Base-by-base conservation (phyloP, 805 yeast genomes). In the Lipomyces spencermartinsiae region DNA sequence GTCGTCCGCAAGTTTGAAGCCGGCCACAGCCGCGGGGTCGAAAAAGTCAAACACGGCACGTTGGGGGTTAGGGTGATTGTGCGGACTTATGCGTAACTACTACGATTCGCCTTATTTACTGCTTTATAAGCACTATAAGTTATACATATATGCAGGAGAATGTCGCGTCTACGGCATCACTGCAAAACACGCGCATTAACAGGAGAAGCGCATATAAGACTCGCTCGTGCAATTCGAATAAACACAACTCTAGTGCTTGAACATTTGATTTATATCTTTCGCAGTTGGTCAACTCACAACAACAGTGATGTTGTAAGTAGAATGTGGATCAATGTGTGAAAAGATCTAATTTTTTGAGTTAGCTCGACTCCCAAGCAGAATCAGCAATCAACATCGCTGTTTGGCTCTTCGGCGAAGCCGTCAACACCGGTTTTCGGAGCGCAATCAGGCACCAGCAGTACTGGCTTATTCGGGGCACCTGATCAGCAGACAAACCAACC, bases 331-430 rank as follows among this genome's bases (percentile, higher is more conserved):
- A 25, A 25, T 25, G 29, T 25, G 29, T 25, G 29, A 25, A 25
- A 25, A 9, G 0, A n/a, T 59, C 29, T 43, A 19, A 19, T 9
- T 16, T 43, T 9, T 16, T 43, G 14, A 16, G n/a, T 0, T 35
- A 59, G 64, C 57, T 61, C 67, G 7, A 56, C 67, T 19, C 64
- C 61, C 14, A 64, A 60, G 58, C 59, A 33, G 34, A 22, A 29
- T 19, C 35, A 39, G n/a, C 46, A 34, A 14, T 35, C 67, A 43
- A 58, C 69, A 51, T 49, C 61, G 55, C 53, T 60, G 39, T 67
- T 67, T 39, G 64, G 70, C 46, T 39, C 66, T 35, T 31, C 62
- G 3, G 67, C 64, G 35, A 55, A 61, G 35, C 55, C 66, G 7
- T 56, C 70, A 5, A 59, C 66, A 37, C 35, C 34, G 34, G 43